phyloP scores from a whole-genome alignment of 2,329 filamentous ascomycete genomes.

The Aspergillus texensis region DNA sequence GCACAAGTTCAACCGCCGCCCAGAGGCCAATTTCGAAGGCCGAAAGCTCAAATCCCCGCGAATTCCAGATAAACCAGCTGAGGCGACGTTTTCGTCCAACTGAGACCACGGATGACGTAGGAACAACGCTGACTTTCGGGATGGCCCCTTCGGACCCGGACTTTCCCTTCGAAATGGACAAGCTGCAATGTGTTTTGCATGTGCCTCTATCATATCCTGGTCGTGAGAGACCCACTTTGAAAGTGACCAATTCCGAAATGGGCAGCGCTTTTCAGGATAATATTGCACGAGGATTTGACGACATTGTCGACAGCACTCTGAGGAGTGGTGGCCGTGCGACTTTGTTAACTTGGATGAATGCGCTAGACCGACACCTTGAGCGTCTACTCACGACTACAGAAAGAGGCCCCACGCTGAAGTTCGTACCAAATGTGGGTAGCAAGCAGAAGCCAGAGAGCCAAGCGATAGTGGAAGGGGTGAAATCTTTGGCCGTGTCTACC shows the following conservation, averaged over 20 bases:
- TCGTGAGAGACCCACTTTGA: constrained; percentile 57
- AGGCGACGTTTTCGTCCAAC: constrained; percentile 64
- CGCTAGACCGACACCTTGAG: constrained; percentile 73
- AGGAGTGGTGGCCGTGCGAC: constrained; percentile 51
- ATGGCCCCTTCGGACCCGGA: constrained; percentile 78
- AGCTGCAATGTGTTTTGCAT: constrained; percentile 67
- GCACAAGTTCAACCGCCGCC: constrained; percentile 43
- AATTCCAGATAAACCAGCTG: constrained; percentile 75
- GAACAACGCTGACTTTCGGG: constrained; percentile 64
- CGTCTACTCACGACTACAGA: constrained; percentile 67
- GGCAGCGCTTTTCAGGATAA: constrained; percentile 74
- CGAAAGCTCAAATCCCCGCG: constrained; percentile 68
- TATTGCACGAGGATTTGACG: constrained; percentile 73
- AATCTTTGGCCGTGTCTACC: constrained; percentile 11
- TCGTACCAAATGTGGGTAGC: constrained; percentile 63
- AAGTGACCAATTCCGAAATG: constrained; percentile 70
- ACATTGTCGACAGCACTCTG: constrained; percentile 58
- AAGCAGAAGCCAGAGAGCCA: constrained; percentile 16
- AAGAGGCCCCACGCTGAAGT: constrained; percentile 72
- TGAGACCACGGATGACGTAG: constrained; percentile 51
- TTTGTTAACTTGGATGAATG: constrained; percentile 67
- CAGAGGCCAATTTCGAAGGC: constrained; percentile 66
- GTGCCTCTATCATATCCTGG: constrained; percentile 68
- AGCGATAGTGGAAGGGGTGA: constrained; percentile 12
- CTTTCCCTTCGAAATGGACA: constrained; percentile 75